Evolutionary conservation across 2,329 filamentous ascomycete genomes (phyloP).

Genomic region (Pseudopithomyces maydicus): DNA sequence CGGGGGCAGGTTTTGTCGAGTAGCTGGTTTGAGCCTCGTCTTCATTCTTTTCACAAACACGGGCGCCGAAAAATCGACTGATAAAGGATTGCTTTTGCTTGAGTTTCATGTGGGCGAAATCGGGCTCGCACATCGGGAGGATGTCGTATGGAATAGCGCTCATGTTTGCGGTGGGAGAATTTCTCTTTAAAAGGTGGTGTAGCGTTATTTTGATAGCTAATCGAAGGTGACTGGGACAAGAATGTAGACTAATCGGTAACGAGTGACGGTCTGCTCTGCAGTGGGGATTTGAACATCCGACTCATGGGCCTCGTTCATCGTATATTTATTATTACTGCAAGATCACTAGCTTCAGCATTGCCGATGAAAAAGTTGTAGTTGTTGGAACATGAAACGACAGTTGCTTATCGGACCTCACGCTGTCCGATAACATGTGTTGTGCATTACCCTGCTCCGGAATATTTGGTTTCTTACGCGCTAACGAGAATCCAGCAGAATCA

Average conservation of each 20-base stretch:
- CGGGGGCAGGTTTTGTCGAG: neutral
- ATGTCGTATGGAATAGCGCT: conserved; percentile 3
- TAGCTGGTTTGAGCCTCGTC: neutral
- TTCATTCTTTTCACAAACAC: neutral
- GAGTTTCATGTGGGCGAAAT: neutral
- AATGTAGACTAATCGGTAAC: neutral
- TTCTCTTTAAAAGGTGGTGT: neutral
- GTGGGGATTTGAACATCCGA: neutral
- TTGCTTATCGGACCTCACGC: neutral
- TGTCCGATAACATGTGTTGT: conserved; percentile 3
- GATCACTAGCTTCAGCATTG: neutral
- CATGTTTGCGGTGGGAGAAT: neutral
- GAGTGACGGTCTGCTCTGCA: conserved; percentile 3
- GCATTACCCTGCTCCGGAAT: neutral
- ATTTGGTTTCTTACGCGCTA: neutral
- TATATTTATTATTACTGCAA: neutral
- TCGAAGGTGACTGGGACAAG: no score
- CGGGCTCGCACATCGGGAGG: conserved; percentile 1
- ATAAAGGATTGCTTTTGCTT: conserved; percentile 4
- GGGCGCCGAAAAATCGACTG: conserved; percentile 2
- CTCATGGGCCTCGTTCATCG: neutral
- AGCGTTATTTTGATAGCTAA: neutral
- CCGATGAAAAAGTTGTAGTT: neutral
- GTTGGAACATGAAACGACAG: neutral
- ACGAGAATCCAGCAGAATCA: no score